These are phyloP conservation scores for Coemansia umbellata DNA, from an alignment of 192 early-diverging fungal genomes.

Conservation along the genomic window DNA sequence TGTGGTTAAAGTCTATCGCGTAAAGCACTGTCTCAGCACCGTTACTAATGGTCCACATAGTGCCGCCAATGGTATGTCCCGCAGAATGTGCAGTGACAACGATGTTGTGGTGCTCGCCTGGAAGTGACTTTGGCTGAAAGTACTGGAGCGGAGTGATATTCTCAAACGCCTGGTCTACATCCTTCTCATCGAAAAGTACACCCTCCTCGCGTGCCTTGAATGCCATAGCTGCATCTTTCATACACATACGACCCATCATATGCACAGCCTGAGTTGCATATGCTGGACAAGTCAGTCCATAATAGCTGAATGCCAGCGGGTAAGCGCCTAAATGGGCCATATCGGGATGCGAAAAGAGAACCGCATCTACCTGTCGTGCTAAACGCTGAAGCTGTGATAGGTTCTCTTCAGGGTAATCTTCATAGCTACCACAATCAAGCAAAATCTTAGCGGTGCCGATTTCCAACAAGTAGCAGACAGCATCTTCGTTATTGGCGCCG, in stretches of 20 bases:
- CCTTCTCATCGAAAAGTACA: slow-evolving; percentile 66
- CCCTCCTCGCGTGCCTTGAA: slow-evolving; percentile 69
- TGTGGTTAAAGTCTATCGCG: slow-evolving; percentile 94
- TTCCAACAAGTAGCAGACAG: slow-evolving; percentile 88
- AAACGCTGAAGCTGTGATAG: slow-evolving; percentile 67
- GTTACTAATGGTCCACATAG: slow-evolving; percentile 95
- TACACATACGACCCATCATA: slow-evolving; percentile 81
- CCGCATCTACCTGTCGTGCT: slow-evolving; percentile 84
- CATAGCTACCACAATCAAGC: slow-evolving; percentile 92
- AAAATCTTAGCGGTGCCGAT: slow-evolving; percentile 90
- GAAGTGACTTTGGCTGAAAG: slow-evolving; percentile 74
- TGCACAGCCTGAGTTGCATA: slow-evolving; percentile 91
- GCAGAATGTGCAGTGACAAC: slow-evolving; percentile 87
- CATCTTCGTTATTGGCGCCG: slow-evolving; percentile 79
- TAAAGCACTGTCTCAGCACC: slow-evolving; percentile 93
- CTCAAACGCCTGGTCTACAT: slow-evolving; percentile 84
- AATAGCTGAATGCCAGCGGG: slow-evolving; percentile 69
- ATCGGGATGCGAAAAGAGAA: slow-evolving; percentile 87
- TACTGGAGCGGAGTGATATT: slow-evolving; percentile 77
- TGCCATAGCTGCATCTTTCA: slow-evolving; percentile 78
- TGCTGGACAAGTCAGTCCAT: slow-evolving; percentile 80
- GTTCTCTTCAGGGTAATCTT: slow-evolving; percentile 68
- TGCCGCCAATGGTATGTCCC: slow-evolving; percentile 93
- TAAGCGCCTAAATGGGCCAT: slow-evolving; percentile 83
- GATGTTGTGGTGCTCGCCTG: slow-evolving; percentile 69